Evolutionary conservation across 78 protist genomes (phyloP), one percentile per base, ranked within the genome.

Genomic region (Cavenderia fasciculata): DNA sequence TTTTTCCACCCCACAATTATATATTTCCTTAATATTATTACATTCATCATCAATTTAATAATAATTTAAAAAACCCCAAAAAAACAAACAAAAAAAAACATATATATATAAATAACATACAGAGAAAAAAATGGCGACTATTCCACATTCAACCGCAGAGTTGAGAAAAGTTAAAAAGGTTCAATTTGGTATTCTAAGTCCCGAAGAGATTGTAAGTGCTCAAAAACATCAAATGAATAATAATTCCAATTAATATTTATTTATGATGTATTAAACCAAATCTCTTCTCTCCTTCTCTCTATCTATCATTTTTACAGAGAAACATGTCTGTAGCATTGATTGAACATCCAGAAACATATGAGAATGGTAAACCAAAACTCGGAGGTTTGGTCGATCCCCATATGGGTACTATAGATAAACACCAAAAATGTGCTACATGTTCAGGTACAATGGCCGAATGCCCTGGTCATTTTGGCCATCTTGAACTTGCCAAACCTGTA

Each of bases 381-480:
- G 94, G 88, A 0, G 99, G 99, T 49, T 91, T 98, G 51, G 31
- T 70, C 27, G 99, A 99, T 77, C 97, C 87, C 19, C 93, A 96
- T 10, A 85, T 99, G 95, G 99, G 99, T 36, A 59, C 98, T 1
- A 73, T 95, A 33, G 99, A 97, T 29, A 21, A 84, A 21, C 23
- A 31, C 6, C 49, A 56, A 59, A 59, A 21, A 7, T 98, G 99
- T 95, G 73, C 51, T 59, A 98, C 98, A 1, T 98, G 99, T 76
- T 7, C 59, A 25, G 84, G 94, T 23, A 57, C 62, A n/a, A 14
- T 25, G 77, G 47, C 73, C 4, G 97, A 96, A 25, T 99, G 99
- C 86, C 99, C 99, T 1, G 99, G 99, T 10, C 99, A 99, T 85
- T 98, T 99, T 34, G 99, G 99, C 16, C 97, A 97, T 92, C 40